Base-by-base conservation (phyloP, 78 protist species). In the Dictyostelium purpureum region DNA sequence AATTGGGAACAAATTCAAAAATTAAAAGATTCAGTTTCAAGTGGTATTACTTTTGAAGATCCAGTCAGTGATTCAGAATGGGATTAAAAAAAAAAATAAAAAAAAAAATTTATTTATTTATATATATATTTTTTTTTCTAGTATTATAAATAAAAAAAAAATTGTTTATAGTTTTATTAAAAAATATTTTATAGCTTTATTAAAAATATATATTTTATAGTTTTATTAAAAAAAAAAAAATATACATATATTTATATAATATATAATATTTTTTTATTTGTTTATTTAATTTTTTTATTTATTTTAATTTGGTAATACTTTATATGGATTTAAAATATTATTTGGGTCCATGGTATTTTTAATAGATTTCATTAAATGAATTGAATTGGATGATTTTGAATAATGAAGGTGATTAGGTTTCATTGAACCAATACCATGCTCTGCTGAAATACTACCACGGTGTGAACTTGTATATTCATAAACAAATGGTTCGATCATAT, bases 381-480 rank as follows among this genome's bases (percentile, higher is more conserved):
- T 59, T 12, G 96, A 31, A 31, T 7, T 18, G 49, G 40, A 9
- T 19, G 96, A 51, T 87, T 96, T 95, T 37, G 96, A 79, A 38
- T 42, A 24, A 74, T 87, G 94, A 4, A 97, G 31, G n/a, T 59
- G 26, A 16, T 19, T 26, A 4, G 77, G 19, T 87, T 97, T 97
- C 97, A 90, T 95, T 61, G 33, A 42, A 42, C 99, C 99, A 12
- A 97, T 40, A 14, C 99, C 99, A 65, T 97, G 99, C 69, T 97
- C 99, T 0, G 99, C 99, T 10, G 91, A 69, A 47, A 97, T 77
- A 33, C 79, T 38, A 4, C 99, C 99, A 11, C 76, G 21, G 40
- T 89, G 69, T 18, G 66, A 47, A 56, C 90, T 74, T 18, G 96
- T 93, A 67, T 74, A 94, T 54, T 97, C 96, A 77, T 89, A 97